These are phyloP conservation scores for Gymnopus androsaceus DNA, from an alignment of 1,284 basidiomycete species.

Conservation along the genomic window DNA sequence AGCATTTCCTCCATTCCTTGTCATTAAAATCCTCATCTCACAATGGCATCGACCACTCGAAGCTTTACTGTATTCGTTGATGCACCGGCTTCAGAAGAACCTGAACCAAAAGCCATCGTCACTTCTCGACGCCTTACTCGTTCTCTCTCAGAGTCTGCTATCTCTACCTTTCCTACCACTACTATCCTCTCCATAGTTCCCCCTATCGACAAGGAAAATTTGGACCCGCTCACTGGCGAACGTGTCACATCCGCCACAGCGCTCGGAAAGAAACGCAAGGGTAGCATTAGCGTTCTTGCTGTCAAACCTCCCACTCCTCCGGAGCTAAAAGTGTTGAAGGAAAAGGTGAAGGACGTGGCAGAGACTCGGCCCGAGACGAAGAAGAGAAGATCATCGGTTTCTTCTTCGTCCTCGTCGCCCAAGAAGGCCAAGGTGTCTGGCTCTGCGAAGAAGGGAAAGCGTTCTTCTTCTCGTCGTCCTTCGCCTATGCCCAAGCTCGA, in stretches of 20 bases:
- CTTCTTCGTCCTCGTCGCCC: conserved; percentile 26
- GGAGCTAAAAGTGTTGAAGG: conserved; percentile 18
- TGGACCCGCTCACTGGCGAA: conserved; percentile 70
- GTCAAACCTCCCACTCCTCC: conserved; percentile 49
- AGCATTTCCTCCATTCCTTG: conserved; percentile 12
- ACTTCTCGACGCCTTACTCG: conserved; percentile 18
- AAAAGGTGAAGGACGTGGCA: conserved; percentile 28
- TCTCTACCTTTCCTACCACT: conserved; percentile 14
- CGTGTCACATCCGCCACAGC: conserved; percentile 43
- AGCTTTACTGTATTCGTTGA: conserved; percentile 72
- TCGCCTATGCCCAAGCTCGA: conserved; percentile 47
- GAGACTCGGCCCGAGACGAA: conserved; percentile 48
- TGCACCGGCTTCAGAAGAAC: conserved; percentile 33
- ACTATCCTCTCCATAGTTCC: conserved; percentile 32
- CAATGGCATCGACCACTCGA: conserved; percentile 30
- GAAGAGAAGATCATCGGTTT: conserved; percentile 56
- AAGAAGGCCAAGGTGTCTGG: conserved; percentile 27
- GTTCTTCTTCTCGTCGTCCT: conserved; percentile 39
- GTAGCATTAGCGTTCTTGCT: conserved; percentile 50
- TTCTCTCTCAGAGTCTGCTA: conserved; percentile 15
- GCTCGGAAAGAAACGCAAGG: conserved; percentile 64
- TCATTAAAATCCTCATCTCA: background rate
- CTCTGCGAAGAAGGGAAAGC: conserved; percentile 33
- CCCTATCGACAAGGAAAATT: conserved; percentile 70
- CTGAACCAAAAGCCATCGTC: conserved; percentile 30